Percentiles rank a stretch among this genome's conserved stretches.
These are phyloP conservation scores for Diaporthe sp. DNA, from an alignment of 2,329 filamentous ascomycete genomes.

Conservation along the genomic window DNA sequence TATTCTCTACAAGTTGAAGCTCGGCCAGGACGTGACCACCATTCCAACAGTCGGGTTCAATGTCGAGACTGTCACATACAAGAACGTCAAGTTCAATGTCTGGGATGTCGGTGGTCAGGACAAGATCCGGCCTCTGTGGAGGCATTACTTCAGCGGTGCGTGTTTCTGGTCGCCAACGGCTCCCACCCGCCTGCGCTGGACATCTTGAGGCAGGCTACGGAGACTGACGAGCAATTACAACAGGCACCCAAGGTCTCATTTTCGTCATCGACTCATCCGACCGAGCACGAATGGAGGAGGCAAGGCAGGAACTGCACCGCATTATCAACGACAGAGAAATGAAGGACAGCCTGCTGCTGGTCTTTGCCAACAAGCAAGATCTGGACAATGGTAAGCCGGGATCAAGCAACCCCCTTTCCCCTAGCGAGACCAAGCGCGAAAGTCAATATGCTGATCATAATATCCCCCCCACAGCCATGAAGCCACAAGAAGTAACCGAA, in stretches of 20 bases:
- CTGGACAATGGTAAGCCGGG: constrained; percentile 79
- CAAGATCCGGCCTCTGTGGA: constrained; percentile 97
- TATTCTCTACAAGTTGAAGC: constrained; percentile 98
- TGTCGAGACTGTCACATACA: constrained; percentile 98
- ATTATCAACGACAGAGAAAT: constrained; percentile 99
- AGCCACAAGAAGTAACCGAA: constrained; percentile 83
- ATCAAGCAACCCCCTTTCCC: neutral
- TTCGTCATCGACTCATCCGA: constrained; percentile 99
- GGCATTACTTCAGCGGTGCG: constrained; percentile 93
- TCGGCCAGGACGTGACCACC: constrained; percentile 97
- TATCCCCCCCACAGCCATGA: constrained; percentile 72
- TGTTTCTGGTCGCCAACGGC: constrained; percentile 24
- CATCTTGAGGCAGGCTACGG: constrained; percentile 9
- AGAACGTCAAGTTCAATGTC: constrained; percentile 99
- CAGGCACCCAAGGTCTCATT: constrained; percentile 96
- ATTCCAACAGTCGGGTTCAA: constrained; percentile 99
- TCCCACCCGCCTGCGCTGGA: neutral
- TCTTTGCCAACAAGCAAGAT: constrained; percentile 99
- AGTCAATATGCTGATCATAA: constrained; percentile 25
- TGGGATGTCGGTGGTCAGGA: constrained; percentile 99
- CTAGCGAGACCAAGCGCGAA: neutral
- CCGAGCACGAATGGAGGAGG: constrained; percentile 91
- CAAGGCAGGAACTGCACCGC: constrained; percentile 91
- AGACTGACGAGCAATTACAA: constrained; percentile 22
- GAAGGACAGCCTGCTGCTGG: constrained; percentile 92